A percentile compares a stretch with the other conserved stretches of the same genome.
Conservation (phyloP, 108 stramenopile species). For the Cyclotella baltica region DNA sequence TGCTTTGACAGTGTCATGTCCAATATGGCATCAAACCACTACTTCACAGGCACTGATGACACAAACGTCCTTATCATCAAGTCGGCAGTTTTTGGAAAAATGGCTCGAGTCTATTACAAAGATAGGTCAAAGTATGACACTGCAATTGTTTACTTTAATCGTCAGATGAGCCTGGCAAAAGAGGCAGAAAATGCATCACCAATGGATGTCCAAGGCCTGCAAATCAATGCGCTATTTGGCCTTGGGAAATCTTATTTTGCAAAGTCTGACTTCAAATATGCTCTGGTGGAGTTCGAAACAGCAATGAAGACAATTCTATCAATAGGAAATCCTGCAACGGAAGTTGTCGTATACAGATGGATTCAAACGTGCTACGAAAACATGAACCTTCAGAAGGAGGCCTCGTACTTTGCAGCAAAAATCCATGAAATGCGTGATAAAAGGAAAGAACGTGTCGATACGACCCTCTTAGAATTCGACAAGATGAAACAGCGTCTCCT, state of each 20-base stretch:
- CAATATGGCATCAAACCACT: constrained; percentile 11
- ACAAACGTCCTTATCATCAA: constrained; percentile 15
- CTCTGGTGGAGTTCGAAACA: constrained; percentile 28
- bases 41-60: constrained; percentile 1
- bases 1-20: constrained; percentile 18
- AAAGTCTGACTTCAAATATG: constrained; percentile 45
- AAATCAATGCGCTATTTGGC: constrained; percentile 32
- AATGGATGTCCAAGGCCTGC: constrained; percentile 12
- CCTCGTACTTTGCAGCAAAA: constrained; percentile 10
- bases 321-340: constrained; percentile 26
- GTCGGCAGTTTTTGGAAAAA: constrained; percentile 26
- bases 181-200: too few species aligned
- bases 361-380: constrained; percentile 33
- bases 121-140: constrained; percentile 21
- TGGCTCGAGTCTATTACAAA: constrained; percentile 21
- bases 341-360: constrained; percentile 30
- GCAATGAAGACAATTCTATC: constrained; percentile 26
- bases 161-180: constrained; percentile 34
- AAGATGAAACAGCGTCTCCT: constrained; percentile 34
- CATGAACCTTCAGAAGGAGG: constrained; percentile 40
- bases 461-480: constrained; percentile 24
- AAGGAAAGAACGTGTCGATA: constrained; percentile 20
- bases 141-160: constrained; percentile 35
- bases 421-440: constrained; percentile 23
- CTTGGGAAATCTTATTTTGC: constrained; percentile 41